Base-by-base conservation (phyloP, 2,329 filamentous ascomycete genomes). In the Amauroascus niger region DNA sequence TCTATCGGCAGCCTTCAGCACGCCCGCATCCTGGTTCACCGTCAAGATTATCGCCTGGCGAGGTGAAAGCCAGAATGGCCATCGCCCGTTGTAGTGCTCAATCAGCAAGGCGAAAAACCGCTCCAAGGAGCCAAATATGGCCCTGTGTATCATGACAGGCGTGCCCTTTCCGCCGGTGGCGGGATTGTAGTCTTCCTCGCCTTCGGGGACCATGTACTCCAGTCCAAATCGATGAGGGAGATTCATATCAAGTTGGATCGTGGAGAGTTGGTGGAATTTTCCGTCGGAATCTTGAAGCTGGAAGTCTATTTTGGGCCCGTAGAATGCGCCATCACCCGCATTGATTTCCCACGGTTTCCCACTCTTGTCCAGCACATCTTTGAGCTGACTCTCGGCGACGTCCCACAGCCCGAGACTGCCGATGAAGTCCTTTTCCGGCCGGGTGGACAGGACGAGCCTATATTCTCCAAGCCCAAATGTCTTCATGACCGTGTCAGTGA, bases 221-320 rank as follows among this genome's bases (percentile, higher is more conserved):
- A 95, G 73, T 44, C 80, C 80, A 64, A 95, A 95, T 11, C 88
- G 81, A 64, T 87, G 86, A 1, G 88, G 88, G 1, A 95, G 76
- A 69, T 95, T 89, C 67, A 95, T 94, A 67, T 95, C 88, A 26
- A 95, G 79, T 72, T 95, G 88, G 49, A 95, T 84, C 0, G 88
- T 94, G 2, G 88, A 89, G 2, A 89, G 87, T 66, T 95, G 88
- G 65, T 94, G 88, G 63, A 89, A 86, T 65, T 91, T 94, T 6
- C 87, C 87, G 63, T 87, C 80, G 0, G 84, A 83, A 64, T 94
- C 88, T 57, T 79, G 81, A 44, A 95, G 70, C 37, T 94, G 81
- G 43, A 95, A 86, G 64, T 95, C 88, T 59, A 95, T 95, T 71
- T 95, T 95, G 30, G 89, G 88, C 0, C 89, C 88, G 63, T 95